Percentiles rank a stretch among this genome's conserved stretches.
Evolutionary conservation across 2,329 filamentous ascomycete genomes (phyloP).

Genomic region (Penicillium sp.): DNA sequence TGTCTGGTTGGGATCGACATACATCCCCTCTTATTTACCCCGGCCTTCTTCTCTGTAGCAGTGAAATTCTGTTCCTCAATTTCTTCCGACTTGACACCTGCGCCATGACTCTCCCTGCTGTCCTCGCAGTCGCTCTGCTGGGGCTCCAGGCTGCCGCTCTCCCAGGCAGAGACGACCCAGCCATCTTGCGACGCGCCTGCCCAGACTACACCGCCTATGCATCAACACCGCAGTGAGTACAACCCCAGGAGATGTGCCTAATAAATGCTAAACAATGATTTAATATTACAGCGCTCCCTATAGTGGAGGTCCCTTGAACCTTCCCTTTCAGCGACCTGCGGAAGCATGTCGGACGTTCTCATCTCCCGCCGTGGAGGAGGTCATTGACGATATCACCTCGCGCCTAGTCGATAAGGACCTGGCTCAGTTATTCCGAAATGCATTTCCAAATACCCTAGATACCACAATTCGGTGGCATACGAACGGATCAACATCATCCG

Average conservation of each 20-base stretch:
- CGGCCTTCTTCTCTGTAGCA: background rate
- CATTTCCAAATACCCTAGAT: constrained; percentile 87
- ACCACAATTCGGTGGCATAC: constrained; percentile 88
- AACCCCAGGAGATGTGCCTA: background rate
- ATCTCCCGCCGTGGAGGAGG: constrained; percentile 79
- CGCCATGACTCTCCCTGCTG: constrained; percentile 13
- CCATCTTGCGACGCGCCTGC: constrained; percentile 50
- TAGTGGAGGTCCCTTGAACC: constrained; percentile 71
- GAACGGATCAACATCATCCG: constrained; percentile 47
- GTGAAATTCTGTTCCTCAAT: background rate
- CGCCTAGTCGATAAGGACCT: constrained; percentile 82
- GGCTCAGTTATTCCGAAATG: constrained; percentile 89
- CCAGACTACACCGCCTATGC: constrained; percentile 66
- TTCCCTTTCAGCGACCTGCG: constrained; percentile 84
- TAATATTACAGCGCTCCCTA: constrained; percentile 62
- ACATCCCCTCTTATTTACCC: constrained; percentile 20
- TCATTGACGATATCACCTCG: constrained; percentile 77
- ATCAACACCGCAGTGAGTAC: constrained; percentile 56
- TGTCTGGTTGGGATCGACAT: constrained; percentile 19
- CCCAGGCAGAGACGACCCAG: constrained; percentile 24
- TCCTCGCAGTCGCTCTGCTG: constrained; percentile 16
- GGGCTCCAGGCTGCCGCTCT: constrained; percentile 14
- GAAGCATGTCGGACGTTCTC: constrained; percentile 82
- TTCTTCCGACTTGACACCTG: background rate
- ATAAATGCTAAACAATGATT: background rate